These are phyloP conservation scores for Coemansia sp. DNA, from an alignment of 192 early-diverging fungal species.

Conservation along the genomic window DNA sequence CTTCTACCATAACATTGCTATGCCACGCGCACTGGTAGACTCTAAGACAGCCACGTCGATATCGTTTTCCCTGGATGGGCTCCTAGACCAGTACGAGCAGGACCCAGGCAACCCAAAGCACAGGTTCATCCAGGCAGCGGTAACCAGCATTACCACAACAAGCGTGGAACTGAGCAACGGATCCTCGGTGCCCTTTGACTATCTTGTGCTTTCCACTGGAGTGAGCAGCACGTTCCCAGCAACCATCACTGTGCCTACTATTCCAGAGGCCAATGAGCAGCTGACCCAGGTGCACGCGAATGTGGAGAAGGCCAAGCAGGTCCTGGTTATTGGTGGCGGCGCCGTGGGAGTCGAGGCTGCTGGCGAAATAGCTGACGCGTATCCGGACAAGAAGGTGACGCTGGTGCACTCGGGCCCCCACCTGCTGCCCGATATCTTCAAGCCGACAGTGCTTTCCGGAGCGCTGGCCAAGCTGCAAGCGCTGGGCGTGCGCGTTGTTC, in stretches of 20 bases:
- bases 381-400: slow-evolving; percentile 52
- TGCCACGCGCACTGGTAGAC: slow-evolving; percentile 57
- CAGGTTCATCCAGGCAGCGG: slow-evolving; percentile 56
- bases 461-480: slow-evolving; percentile 44
- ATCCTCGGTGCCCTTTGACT: slow-evolving; percentile 61
- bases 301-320: slow-evolving; percentile 53
- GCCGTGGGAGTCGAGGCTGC: slow-evolving; percentile 62
- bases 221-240: slow-evolving; percentile 56
- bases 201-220: slow-evolving; percentile 68
- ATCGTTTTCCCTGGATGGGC: slow-evolving; percentile 49
- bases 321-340: slow-evolving; percentile 72
- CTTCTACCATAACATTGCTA: slow-evolving; percentile 55
- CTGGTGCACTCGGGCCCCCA: slow-evolving; percentile 50
- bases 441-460: slow-evolving; percentile 34
- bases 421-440: slow-evolving; percentile 55
- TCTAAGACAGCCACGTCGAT: slow-evolving; percentile 50
- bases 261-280: slow-evolving; percentile 36
- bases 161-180: slow-evolving; percentile 54
- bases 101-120: slow-evolving; percentile 25
- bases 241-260: slow-evolving; percentile 35
- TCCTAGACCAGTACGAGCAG: slow-evolving; percentile 29
- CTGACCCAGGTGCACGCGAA: slow-evolving; percentile 31
- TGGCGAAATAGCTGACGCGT: slow-evolving; percentile 57
- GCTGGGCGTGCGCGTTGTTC: slow-evolving; percentile 54
- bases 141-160: slow-evolving; percentile 40